A percentile compares a stretch with the other conserved stretches of the same genome.
Conservation (phyloP, 257 asterid genomes). For the Jaltomata sinuosa region DNA sequence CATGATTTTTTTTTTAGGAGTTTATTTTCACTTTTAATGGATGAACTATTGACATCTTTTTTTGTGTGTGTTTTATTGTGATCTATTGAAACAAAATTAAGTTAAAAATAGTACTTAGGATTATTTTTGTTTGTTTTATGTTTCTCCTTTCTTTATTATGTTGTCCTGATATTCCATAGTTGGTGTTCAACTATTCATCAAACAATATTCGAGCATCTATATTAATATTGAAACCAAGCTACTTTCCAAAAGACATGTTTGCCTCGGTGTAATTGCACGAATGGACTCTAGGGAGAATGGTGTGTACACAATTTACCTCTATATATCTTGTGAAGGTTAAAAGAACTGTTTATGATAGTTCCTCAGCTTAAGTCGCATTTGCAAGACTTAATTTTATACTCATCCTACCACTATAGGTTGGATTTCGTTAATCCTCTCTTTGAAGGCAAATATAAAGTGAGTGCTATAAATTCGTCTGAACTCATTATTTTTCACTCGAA, state of each 20-base stretch:
- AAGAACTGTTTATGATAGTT: too few species aligned
- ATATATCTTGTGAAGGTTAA: too few species aligned
- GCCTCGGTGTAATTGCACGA: too few species aligned
- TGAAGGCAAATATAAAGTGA: not conserved
- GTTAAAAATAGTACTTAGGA: not conserved
- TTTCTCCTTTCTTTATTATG: not conserved
- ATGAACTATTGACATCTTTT: too few species aligned
- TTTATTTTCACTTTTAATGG: too few species aligned
- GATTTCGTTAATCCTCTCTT: not conserved
- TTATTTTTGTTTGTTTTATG: not conserved
- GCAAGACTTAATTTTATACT: not conserved
- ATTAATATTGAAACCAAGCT: conserved; percentile 5
- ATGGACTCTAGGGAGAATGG: too few species aligned
- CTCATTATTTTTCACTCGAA: not conserved
- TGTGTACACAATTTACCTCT: too few species aligned
- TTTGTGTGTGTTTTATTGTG: too few species aligned
- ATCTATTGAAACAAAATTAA: too few species aligned
- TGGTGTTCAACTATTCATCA: not conserved
- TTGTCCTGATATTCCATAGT: not conserved
- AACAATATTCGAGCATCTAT: not conserved
- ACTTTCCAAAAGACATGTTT: conserved; percentile 10
- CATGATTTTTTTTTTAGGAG: too few species aligned
- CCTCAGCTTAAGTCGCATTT: not conserved
- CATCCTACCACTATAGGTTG: not conserved
- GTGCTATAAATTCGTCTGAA: not conserved